Evolutionary conservation across 2,329 filamentous ascomycete species (phyloP).

Genomic region (Ciborinia camelliae): DNA sequence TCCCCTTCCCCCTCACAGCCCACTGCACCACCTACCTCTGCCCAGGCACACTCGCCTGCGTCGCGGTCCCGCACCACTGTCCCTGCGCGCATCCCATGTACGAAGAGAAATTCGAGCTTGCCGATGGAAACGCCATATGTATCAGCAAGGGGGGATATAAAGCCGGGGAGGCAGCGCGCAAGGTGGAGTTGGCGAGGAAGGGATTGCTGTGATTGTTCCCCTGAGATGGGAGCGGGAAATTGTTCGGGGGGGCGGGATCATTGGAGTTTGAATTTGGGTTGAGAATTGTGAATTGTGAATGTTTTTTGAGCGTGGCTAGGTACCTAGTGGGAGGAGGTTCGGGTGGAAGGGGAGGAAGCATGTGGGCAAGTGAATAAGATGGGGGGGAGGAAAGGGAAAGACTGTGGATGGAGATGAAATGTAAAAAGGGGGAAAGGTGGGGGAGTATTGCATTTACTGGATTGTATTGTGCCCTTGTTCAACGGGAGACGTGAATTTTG

Average conservation of each 20-base stretch:
- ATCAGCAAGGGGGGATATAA: slow-evolving; percentile 73
- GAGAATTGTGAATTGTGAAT: no score
- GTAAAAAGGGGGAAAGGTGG: no score
- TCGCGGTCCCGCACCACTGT: slow-evolving; percentile 95
- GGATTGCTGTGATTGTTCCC: slow-evolving; percentile 65
- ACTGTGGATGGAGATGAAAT: no score
- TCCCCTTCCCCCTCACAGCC: no score
- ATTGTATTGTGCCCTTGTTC: no score
- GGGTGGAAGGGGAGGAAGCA: not conserved
- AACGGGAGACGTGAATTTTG: no score
- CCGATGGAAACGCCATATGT: slow-evolving; percentile 70
- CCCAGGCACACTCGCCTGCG: slow-evolving; percentile 89
- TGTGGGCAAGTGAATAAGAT: no score
- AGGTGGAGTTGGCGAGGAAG: slow-evolving; percentile 77
- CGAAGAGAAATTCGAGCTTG: slow-evolving; percentile 74
- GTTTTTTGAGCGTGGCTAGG: no score
- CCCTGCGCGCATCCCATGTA: slow-evolving; percentile 78
- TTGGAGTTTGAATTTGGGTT: not conserved
- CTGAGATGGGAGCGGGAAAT: no score
- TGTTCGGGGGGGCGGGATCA: not conserved
- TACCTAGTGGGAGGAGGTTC: no score
- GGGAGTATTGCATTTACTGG: no score
- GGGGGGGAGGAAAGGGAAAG: no score
- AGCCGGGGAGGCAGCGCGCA: slow-evolving; percentile 66
- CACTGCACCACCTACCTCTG: slow-evolving; percentile 92